These are phyloP conservation scores for Zygosaccharomyces pseudobailii DNA, from an alignment of 1,139 yeast species.

Conservation along the genomic window DNA sequence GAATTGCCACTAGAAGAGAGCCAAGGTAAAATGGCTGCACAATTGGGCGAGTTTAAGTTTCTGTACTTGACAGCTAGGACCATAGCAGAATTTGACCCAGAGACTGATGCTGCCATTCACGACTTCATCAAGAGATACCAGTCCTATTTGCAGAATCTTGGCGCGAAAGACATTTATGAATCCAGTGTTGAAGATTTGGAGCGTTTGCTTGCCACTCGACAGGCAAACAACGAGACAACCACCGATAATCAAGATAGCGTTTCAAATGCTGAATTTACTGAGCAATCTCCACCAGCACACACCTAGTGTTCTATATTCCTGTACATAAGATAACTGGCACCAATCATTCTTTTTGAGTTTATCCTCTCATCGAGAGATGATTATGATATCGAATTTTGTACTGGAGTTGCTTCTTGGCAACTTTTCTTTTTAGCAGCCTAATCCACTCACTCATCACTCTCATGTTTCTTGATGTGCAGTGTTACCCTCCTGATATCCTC, in stretches of 20 bases:
- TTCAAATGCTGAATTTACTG: background rate
- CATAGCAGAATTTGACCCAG: slow-evolving; percentile 19
- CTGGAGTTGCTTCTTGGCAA: no score
- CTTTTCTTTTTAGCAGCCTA: no score
- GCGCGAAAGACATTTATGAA: slow-evolving; percentile 22
- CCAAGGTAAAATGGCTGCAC: slow-evolving; percentile 16
- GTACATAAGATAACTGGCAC: background rate
- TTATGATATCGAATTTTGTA: no score
- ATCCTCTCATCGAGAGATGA: no score
- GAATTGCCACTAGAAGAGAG: slow-evolving; percentile 8
- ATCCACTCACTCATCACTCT: no score
- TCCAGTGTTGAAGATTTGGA: slow-evolving; percentile 12
- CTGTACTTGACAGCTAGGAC: slow-evolving; percentile 26
- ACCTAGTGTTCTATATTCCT: background rate
- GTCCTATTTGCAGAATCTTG: slow-evolving; percentile 7
- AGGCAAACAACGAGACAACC: slow-evolving; percentile 4
- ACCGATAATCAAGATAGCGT: slow-evolving; percentile 4
- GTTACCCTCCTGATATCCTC: background rate
- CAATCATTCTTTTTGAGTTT: background rate
- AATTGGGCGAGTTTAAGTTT: slow-evolving; percentile 17
- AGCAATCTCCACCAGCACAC: background rate
- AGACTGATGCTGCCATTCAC: slow-evolving; percentile 22
- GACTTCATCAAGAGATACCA: slow-evolving; percentile 23
- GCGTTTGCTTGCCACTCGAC: slow-evolving; percentile 4
- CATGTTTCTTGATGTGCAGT: background rate